These are phyloP conservation scores for Pistacia vera DNA, from an alignment of 345 rosid species.

Conservation along the genomic window DNA sequence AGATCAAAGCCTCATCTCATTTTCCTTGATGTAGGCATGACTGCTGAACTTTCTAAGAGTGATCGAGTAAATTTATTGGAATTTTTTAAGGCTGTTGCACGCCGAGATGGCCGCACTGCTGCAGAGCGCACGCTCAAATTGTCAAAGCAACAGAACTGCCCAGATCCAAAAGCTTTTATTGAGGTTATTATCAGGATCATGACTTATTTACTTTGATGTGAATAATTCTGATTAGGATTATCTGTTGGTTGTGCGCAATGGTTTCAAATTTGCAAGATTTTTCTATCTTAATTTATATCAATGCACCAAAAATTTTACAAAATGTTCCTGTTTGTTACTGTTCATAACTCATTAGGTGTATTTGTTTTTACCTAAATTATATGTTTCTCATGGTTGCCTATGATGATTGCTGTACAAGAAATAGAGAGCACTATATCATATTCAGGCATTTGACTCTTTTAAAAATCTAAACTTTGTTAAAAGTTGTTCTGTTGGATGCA, in stretches of 20 bases:
- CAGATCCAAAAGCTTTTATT: constrained; percentile 78
- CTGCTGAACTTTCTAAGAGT: constrained; percentile 88
- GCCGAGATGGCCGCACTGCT: constrained; percentile 89
- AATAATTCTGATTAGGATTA: not conserved
- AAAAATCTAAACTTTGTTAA: not conserved
- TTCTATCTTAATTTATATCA: not conserved
- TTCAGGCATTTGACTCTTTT: constrained; percentile 1
- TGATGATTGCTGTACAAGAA: not conserved
- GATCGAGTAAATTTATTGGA: constrained; percentile 82
- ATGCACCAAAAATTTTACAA: not conserved
- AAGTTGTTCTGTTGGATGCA: not conserved
- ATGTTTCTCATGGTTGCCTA: not conserved
- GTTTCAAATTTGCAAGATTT: not conserved
- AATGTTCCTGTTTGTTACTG: not conserved
- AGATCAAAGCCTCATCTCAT: constrained; percentile 90
- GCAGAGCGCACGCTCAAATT: constrained; percentile 82
- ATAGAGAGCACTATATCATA: not conserved
- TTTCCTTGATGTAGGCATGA: constrained; percentile 99
- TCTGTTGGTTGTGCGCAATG: not conserved
- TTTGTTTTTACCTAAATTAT: not conserved
- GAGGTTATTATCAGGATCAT: constrained; percentile 42
- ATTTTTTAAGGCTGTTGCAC: constrained; percentile 91
- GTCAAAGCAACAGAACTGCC: constrained; percentile 89
- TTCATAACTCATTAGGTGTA: not conserved
- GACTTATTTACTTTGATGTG: not conserved